Percentiles rank a stretch among this genome's conserved stretches.
These are phyloP conservation scores for Jaapia argillacea DNA, from an alignment of 768 basidiomycete genomes.

Conservation along the genomic window DNA sequence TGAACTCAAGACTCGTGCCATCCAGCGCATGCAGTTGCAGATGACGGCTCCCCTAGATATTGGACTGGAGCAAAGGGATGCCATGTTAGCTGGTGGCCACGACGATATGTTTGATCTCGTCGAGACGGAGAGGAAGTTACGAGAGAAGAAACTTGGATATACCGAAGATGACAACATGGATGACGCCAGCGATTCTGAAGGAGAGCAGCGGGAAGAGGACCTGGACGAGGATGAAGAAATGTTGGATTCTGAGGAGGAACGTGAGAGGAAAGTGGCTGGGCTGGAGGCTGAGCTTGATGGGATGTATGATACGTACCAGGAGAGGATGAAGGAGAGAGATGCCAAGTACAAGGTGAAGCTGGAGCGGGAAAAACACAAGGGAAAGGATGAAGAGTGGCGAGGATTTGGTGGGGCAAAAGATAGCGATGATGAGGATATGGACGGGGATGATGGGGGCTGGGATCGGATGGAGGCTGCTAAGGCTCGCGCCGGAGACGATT, in stretches of 20 bases:
- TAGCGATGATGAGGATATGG: slow-evolving; percentile 26
- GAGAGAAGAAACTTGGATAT: slow-evolving; percentile 21
- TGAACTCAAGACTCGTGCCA: slow-evolving; percentile 78
- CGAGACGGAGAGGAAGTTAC: slow-evolving; percentile 38
- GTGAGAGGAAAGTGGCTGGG: slow-evolving; percentile 41
- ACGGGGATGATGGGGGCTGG: slow-evolving; percentile 55
- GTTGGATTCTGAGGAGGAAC: slow-evolving; percentile 61
- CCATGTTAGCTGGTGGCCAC: slow-evolving; percentile 61
- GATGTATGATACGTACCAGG: slow-evolving; percentile 81
- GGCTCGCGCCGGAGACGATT: slow-evolving; percentile 29
- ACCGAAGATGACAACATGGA: slow-evolving; percentile 27
- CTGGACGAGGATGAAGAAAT: slow-evolving; percentile 30
- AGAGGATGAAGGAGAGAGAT: slow-evolving; percentile 72
- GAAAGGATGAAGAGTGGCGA: slow-evolving; percentile 66
- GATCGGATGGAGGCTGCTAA: slow-evolving; percentile 53
- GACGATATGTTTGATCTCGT: slow-evolving; percentile 86
- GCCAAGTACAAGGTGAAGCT: slow-evolving; percentile 82
- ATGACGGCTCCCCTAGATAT: slow-evolving; percentile 99
- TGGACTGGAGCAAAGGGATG: slow-evolving; percentile 76
- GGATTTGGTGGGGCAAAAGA: slow-evolving; percentile 46
- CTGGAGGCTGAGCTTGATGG: slow-evolving; percentile 86
- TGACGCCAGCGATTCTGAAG: slow-evolving; percentile 24
- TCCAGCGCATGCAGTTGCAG: slow-evolving; percentile 91
- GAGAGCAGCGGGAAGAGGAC: slow-evolving; percentile 25
- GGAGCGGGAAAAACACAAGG: slow-evolving; percentile 59